Evolutionary conservation across 768 basidiomycete genomes (phyloP), one percentile per base, ranked within the genome.

Genomic region (Boletus vermiculosoides): DNA sequence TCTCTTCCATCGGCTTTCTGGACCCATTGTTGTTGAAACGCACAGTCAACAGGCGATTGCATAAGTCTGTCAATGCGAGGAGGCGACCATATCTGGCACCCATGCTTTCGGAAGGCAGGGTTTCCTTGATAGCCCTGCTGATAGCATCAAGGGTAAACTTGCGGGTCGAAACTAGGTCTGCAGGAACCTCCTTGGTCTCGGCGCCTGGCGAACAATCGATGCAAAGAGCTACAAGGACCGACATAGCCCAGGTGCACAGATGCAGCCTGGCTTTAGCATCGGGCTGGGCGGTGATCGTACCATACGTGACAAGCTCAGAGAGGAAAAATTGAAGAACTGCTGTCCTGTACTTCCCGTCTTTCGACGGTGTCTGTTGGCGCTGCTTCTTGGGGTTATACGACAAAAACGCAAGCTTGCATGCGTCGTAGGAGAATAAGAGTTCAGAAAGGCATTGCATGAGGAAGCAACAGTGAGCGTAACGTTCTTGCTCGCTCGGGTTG

Each of bases 371-470:
- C 46, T 83, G 79, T 1, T 74, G 64, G 30, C 83, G 82, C 33
- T 70, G 68, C 62, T 78, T 82, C 74, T 87, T 89, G 5, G 84
- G 79, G 0, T 85, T 83, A 64, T 84, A 93, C 0, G 90, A 87
- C 51, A 97, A 71, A 73, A 99, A 93, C 6, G 89, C 86, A 25
- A 86, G 69, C 72, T 98, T 99, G 83, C 93, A 95, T 7, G 85
- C 72, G 62, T 94, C 88, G 65, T 98, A 99, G 13, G 94, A 98
- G 58, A 96, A 92, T 13, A 97, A 74, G 11, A 98, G 77, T 73
- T 99, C 97, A 3, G 94, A 92, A 45, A 98, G 77, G 62, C 86
- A 89, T 68, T 94, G 91, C 88, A 95, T 92, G 60, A 93, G 74
- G 80, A 95, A 93, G 66, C 87, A 90, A 16, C 82, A 77, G 64